phyloP scores from a whole-genome alignment of 495 filamentous ascomycete genomes.

The Aspergillus bridgeri region DNA sequence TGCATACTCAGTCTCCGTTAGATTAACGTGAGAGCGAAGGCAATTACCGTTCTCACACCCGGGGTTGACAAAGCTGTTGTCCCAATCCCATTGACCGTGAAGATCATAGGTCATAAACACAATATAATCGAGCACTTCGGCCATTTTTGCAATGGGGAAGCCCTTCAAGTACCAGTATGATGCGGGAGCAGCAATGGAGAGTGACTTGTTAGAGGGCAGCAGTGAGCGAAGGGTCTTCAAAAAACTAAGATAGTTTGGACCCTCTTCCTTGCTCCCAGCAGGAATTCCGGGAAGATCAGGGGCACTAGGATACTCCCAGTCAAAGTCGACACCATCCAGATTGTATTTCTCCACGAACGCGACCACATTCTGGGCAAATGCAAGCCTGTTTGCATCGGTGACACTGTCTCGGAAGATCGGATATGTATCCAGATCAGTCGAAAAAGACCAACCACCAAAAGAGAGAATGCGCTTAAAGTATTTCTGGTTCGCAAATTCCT shows the following conservation, averaged over 20 bases:
- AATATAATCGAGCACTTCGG: slow-evolving; percentile 24
- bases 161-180: slow-evolving; percentile 28
- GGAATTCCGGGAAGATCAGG: slow-evolving; percentile 40
- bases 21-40: slow-evolving; percentile 41
- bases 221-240: slow-evolving; percentile 10
- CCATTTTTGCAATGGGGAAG: slow-evolving; percentile 24
- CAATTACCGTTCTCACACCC: slow-evolving; percentile 39
- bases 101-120: slow-evolving; percentile 38
- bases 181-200: slow-evolving; percentile 21
- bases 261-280: slow-evolving; percentile 20
- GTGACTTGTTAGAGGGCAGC: slow-evolving; percentile 11
- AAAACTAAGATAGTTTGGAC: slow-evolving; percentile 30
- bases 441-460: slow-evolving; percentile 49
- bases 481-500: slow-evolving; percentile 21
- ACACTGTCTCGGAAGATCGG: slow-evolving; percentile 38
- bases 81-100: slow-evolving; percentile 34
- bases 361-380: slow-evolving; percentile 32
- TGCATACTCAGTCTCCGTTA: slow-evolving; percentile 37
- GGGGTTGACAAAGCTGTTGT: slow-evolving; percentile 12
- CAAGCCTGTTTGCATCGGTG: slow-evolving; percentile 29
- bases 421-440: slow-evolving; percentile 31
- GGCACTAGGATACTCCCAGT: slow-evolving; percentile 40
- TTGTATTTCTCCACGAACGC: slow-evolving; percentile 29
- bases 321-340: slow-evolving; percentile 40
- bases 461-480: slow-evolving; percentile 37